These are phyloP conservation scores for Syzygium grande DNA, from an alignment of 345 rosid genomes.

Conservation along the genomic window DNA sequence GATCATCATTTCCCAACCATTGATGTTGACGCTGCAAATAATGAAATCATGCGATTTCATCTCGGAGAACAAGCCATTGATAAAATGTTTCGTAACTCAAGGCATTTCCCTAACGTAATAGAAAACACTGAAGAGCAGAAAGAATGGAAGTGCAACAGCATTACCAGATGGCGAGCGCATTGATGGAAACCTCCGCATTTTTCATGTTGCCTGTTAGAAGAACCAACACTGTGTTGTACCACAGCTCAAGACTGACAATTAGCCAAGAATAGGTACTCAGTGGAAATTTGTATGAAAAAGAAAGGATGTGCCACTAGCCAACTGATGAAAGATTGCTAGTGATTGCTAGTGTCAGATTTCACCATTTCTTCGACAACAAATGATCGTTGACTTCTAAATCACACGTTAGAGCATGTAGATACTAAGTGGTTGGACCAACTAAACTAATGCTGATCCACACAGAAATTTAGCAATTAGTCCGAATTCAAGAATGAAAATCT, in stretches of 20 bases:
- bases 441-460: not conserved
- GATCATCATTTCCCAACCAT: conserved; percentile 79
- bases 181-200: conserved; percentile 63
- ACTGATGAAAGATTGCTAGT: not conserved
- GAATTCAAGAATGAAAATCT: not conserved
- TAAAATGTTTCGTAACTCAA: not conserved
- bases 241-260: conserved; percentile 56
- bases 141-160: not conserved
- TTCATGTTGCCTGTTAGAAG: conserved; percentile 58
- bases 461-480: not conserved
- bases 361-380: not conserved
- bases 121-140: not conserved
- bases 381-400: not conserved
- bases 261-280: not conserved
- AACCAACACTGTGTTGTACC: conserved; percentile 76
- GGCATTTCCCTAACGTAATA: not conserved
- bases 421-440: not conserved
- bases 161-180: conserved; percentile 85
- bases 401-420: not conserved
- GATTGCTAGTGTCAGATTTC: not conserved
- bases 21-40: conserved; percentile 53
- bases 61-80: not conserved
- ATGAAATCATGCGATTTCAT: not conserved
- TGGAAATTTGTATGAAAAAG: not conserved
- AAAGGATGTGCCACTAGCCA: not conserved